phyloP scores from a whole-genome alignment of 441 rosid species.

The Breynia disticha region DNA sequence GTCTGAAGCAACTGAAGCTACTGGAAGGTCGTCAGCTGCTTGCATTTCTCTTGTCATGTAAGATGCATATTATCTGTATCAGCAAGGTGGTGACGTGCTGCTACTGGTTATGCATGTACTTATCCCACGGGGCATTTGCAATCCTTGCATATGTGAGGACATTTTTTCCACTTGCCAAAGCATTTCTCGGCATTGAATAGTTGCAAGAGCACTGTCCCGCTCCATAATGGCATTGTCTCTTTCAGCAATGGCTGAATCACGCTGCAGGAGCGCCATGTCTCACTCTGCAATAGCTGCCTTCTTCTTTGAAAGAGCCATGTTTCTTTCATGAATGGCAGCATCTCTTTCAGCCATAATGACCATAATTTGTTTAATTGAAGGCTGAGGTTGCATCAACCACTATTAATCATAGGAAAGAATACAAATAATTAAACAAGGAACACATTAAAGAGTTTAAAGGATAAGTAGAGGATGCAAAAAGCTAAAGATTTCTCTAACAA shows the following conservation, averaged over 20 bases:
- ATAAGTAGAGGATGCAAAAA: too few species aligned
- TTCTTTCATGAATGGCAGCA: constrained; percentile 84
- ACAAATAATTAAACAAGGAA: constrained; percentile 7
- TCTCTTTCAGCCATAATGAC: constrained; percentile 90
- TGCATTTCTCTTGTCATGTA: constrained; percentile 57
- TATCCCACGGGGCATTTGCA: constrained; percentile 75
- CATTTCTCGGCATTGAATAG: constrained; percentile 83
- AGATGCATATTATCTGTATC: constrained; percentile 45
- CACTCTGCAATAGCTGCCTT: constrained; percentile 87
- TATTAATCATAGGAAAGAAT: constrained; percentile 27
- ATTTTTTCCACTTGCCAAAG: constrained; percentile 42
- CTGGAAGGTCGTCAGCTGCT: constrained; percentile 31
- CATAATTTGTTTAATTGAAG: constrained; percentile 98
- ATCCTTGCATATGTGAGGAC: constrained; percentile 63
- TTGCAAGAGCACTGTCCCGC: constrained; percentile 75
- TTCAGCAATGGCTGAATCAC: constrained; percentile 89
- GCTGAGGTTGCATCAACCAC: constrained; percentile 96
- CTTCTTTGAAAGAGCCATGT: constrained; percentile 78
- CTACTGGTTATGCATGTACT: constrained; percentile 67
- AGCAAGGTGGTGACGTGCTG: constrained; percentile 47
- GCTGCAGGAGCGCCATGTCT: constrained; percentile 84
- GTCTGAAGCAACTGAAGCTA: constrained; percentile 44
- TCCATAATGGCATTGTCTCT: constrained; percentile 77
- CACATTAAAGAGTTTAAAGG: too few species aligned
- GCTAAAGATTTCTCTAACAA: too few species aligned